These are phyloP conservation scores for Diphasiastrum complanatum DNA, from an alignment of 83 land plant species.

Conservation along the genomic window DNA sequence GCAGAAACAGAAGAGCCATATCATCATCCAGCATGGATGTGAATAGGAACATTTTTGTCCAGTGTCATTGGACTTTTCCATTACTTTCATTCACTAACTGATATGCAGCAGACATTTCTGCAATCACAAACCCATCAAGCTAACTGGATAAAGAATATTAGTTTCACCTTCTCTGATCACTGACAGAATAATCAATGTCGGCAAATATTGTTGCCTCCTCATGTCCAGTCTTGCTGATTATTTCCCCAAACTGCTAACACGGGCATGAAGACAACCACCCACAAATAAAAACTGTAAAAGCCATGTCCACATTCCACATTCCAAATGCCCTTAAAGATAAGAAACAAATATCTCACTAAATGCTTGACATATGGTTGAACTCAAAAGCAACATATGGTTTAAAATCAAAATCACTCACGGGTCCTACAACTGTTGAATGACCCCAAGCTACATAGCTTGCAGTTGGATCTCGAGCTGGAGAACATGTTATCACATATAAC, in stretches of 20 bases:
- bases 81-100: background rate
- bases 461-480: conserved; percentile 79
- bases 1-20: conserved; percentile 11
- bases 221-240: conserved; percentile 74
- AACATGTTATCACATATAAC: conserved; percentile 90
- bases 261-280: conserved; percentile 9
- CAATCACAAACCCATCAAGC: background rate
- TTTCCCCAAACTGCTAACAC: conserved; percentile 57
- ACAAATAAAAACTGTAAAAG: background rate
- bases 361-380: background rate
- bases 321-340: background rate
- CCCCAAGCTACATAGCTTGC: conserved; percentile 94
- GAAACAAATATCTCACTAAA: background rate
- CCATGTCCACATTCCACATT: background rate
- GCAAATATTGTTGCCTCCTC: conserved; percentile 66
- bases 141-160: background rate
- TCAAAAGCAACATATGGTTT: background rate
- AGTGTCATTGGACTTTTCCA: background rate
- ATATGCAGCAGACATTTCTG: background rate
- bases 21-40: background rate
- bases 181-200: conserved; percentile 74
- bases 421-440: conserved; percentile 89
- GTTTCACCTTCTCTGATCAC: conserved; percentile 63
- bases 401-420: conserved; percentile 47
- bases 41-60: conserved; percentile 4